Percentiles rank a stretch among this genome's conserved stretches.
Conservation (phyloP, 345 rosid genomes). For the Eucalyptus camaldulensis region DNA sequence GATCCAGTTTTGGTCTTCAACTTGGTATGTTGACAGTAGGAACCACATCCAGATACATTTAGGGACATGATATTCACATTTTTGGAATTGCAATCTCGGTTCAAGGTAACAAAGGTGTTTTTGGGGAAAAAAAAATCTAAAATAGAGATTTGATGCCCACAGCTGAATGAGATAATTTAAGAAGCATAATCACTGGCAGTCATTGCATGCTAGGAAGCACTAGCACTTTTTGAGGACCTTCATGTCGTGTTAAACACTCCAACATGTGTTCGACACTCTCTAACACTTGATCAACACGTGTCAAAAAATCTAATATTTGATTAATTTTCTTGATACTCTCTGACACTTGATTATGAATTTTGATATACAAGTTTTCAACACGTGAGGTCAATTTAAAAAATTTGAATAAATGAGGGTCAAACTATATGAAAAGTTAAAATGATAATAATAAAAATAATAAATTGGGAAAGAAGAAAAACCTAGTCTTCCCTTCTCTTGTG, state of each 20-base stretch:
- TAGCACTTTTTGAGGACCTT: too few species aligned
- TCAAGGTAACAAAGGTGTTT: background rate
- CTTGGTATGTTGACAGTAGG: background rate
- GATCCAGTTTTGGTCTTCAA: background rate
- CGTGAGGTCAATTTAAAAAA: too few species aligned
- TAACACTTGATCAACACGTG: too few species aligned
- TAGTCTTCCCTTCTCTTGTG: too few species aligned
- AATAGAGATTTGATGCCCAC: background rate
- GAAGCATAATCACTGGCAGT: background rate
- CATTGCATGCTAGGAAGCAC: background rate
- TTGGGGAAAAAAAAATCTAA: background rate
- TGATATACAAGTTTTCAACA: accelerated
- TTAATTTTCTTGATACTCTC: too few species aligned
- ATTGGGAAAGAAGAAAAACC: too few species aligned
- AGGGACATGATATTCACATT: background rate
- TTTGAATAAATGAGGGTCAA: too few species aligned
- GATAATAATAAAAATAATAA: too few species aligned
- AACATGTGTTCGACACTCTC: accelerated
- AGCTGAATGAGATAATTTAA: background rate
- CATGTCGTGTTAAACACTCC: accelerated
- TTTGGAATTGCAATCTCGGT: background rate
- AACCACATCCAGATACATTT: background rate
- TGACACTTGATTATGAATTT: too few species aligned
- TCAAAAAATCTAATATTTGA: accelerated
- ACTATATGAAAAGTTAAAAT: too few species aligned